phyloP scores from a whole-genome alignment of 2,329 filamentous ascomycete genomes.

The Colletotrichum nymphaeae region DNA sequence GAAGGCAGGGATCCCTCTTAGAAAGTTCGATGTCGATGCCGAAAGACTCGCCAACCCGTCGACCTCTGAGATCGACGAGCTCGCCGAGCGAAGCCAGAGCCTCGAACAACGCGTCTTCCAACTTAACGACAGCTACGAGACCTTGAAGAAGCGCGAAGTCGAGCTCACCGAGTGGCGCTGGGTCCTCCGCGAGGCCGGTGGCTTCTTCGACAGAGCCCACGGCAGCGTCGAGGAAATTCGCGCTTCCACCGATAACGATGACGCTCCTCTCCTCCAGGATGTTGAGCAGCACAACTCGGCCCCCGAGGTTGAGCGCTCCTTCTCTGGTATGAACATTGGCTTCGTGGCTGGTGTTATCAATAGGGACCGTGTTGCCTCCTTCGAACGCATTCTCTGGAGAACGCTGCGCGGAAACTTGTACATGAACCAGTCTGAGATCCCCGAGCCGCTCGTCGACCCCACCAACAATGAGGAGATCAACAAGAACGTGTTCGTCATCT shows the following conservation, averaged over 20 bases:
- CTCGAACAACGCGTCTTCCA: conserved; percentile 92
- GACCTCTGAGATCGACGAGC: conserved; percentile 95
- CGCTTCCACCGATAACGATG: conserved; percentile 88
- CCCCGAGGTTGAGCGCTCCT: conserved; percentile 82
- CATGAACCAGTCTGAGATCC: conserved; percentile 99
- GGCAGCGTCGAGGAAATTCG: conserved; percentile 97
- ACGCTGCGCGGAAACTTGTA: conserved; percentile 97
- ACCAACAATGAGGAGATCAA: conserved; percentile 90
- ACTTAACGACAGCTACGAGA: conserved; percentile 98
- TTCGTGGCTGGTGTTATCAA: conserved; percentile 97
- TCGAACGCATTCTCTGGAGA: conserved; percentile 97
- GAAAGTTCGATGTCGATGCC: conserved; percentile 90
- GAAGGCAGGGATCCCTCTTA: conserved; percentile 86
- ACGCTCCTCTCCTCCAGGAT: conserved; percentile 92
- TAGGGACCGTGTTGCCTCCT: conserved; percentile 90
- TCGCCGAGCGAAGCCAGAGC: conserved; percentile 90
- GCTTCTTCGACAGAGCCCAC: conserved; percentile 96
- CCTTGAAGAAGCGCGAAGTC: conserved; percentile 95
- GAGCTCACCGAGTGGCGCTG: conserved; percentile 98
- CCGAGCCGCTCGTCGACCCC: conserved; percentile 91
- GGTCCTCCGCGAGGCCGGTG: conserved; percentile 94
- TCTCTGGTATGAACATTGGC: conserved; percentile 98
- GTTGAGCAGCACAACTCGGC: conserved; percentile 82
- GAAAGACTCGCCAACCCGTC: conserved; percentile 88
- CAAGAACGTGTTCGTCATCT: conserved; percentile 99